Conservation (phyloP, 192 early-diverging fungal genomes). For the Dimargaris cristalligena region DNA sequence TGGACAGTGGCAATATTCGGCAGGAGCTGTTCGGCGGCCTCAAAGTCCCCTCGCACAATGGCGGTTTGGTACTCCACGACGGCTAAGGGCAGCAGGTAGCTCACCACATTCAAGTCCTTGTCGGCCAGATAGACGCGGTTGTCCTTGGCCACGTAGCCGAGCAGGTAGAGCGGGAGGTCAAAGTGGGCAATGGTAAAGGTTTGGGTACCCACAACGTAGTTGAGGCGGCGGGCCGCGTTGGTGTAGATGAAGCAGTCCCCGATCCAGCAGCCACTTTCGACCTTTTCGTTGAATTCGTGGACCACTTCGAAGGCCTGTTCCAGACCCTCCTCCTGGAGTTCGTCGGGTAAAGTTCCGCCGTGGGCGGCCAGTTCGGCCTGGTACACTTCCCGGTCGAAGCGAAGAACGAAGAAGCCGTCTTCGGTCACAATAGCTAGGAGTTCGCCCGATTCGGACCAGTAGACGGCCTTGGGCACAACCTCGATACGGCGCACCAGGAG, state of each 20-base stretch:
- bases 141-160: constrained; percentile 86
- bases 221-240: constrained; percentile 73
- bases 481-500: constrained; percentile 83
- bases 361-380: constrained; percentile 47
- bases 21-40: constrained; percentile 57
- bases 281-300: constrained; percentile 76
- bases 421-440: constrained; percentile 83
- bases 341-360: constrained; percentile 25
- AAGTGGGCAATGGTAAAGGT: constrained; percentile 92
- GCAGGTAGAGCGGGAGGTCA: constrained; percentile 75
- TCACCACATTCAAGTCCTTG: constrained; percentile 80
- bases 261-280: constrained; percentile 91
- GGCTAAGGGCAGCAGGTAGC: constrained; percentile 78
- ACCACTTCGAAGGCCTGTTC: constrained; percentile 94
- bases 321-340: constrained; percentile 78
- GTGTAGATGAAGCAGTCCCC: constrained; percentile 99
- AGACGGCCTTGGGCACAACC: constrained; percentile 70
- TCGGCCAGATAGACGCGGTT: constrained; percentile 90
- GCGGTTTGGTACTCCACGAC: constrained; percentile 99
- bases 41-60: constrained; percentile 83
- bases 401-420: constrained; percentile 87
- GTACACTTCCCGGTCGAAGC: constrained; percentile 79
- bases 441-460: constrained; percentile 92
- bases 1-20: constrained; percentile 79
- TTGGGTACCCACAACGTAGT: constrained; percentile 86